Evolutionary conservation across 225 moss, liverwort and hornwort genomes (phyloP).

Genomic region (Physcomitrium patens): DNA sequence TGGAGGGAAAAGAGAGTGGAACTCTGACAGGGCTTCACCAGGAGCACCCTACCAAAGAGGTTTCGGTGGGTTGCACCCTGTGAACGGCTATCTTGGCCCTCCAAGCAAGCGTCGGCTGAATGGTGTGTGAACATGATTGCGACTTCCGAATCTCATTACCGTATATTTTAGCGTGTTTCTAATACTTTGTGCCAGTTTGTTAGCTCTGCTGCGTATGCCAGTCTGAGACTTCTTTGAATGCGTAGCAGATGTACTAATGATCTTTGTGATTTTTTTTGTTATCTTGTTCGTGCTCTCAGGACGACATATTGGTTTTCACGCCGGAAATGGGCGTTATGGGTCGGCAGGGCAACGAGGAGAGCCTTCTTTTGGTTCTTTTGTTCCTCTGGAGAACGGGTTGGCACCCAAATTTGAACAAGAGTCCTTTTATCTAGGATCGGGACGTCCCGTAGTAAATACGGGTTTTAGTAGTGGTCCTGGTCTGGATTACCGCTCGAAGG

Average conservation of each 20-base stretch:
- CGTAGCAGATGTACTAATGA: no score
- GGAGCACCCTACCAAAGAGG: conserved; percentile 65
- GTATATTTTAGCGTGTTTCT: background rate
- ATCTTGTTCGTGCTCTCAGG: conserved; percentile 41
- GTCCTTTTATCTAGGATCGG: conserved; percentile 50
- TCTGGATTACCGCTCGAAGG: conserved; percentile 56
- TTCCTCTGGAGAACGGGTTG: conserved; percentile 56
- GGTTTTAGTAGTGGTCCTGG: conserved; percentile 58
- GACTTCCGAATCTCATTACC: background rate
- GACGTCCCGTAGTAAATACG: conserved; percentile 47
- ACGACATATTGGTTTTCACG: conserved; percentile 57
- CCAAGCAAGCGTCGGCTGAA: conserved; percentile 68
- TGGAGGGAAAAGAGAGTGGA: conserved; percentile 76
- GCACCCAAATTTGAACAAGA: conserved; percentile 66
- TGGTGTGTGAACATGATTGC: conserved; percentile 38
- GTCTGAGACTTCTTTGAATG: no score
- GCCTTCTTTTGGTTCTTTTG: conserved; percentile 57
- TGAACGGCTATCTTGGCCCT: conserved; percentile 61
- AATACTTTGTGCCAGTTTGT: background rate
- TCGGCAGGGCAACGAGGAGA: conserved; percentile 59
- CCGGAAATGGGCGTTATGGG: conserved; percentile 64
- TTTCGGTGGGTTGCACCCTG: conserved; percentile 50
- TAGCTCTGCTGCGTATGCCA: no score
- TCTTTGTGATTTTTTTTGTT: background rate
- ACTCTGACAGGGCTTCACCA: conserved; percentile 60